Percentiles rank a stretch among this genome's conserved stretches.
phyloP scores from a whole-genome alignment of 1,139 yeast genomes.

The Arxiozyma telluris region DNA sequence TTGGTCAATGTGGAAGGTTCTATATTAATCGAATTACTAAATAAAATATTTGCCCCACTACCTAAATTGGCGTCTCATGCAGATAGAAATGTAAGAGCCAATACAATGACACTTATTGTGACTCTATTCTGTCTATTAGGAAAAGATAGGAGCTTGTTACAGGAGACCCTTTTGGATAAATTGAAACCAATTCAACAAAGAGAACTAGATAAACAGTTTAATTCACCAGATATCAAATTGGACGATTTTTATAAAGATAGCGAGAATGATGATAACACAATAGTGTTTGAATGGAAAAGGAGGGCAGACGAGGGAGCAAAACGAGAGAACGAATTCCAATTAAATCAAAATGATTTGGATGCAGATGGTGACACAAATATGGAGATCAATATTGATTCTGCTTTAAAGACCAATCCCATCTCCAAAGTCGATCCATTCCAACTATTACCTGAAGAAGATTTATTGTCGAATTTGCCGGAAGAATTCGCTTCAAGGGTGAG shows the following conservation, averaged over 20 bases:
- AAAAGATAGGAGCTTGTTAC: conserved; percentile 38
- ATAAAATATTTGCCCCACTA: conserved; percentile 29
- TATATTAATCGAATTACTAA: conserved; percentile 41
- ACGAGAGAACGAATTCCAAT: conserved; percentile 13
- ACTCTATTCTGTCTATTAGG: conserved; percentile 76
- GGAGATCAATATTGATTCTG: conserved; percentile 23
- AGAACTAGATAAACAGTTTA: conserved; percentile 64
- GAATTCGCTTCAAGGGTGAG: conserved; percentile 42
- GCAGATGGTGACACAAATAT: conserved; percentile 38
- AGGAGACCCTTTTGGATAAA: conserved; percentile 52
- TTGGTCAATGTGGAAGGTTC: conserved; percentile 52
- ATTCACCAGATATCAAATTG: neutral
- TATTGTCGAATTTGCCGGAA: conserved; percentile 54
- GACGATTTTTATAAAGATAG: conserved; percentile 7
- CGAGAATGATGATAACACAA: conserved; percentile 8
- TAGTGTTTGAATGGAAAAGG: conserved; percentile 8
- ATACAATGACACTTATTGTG: conserved; percentile 60
- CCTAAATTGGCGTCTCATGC: conserved; percentile 77
- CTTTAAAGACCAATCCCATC: neutral
- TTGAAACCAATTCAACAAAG: conserved; percentile 89
- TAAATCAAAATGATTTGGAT: conserved; percentile 14
- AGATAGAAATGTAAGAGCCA: conserved; percentile 78
- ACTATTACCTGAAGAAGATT: conserved; percentile 48
- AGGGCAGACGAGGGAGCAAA: conserved; percentile 14
- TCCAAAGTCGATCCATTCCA: conserved; percentile 43